phyloP scores from a whole-genome alignment of 202 grass and related monocot species.

The Miscanthus sacchariflorus region DNA sequence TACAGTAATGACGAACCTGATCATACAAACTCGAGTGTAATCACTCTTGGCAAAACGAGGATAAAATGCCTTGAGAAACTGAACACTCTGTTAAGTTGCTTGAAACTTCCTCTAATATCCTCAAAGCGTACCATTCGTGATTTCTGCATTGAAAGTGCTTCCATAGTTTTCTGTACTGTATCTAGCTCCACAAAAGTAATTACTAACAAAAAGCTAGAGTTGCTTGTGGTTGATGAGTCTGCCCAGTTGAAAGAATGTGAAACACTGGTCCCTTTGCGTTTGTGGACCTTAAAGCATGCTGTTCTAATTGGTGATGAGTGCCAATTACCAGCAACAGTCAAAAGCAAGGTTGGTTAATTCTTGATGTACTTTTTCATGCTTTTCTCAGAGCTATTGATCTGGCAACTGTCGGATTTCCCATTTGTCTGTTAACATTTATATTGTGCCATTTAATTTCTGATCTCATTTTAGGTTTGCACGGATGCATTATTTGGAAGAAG shows the following conservation, averaged over 20 bases:
- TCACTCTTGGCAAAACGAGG: conserved; percentile 45
- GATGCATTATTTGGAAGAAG: conserved; percentile 71
- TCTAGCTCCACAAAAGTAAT: conserved; percentile 58
- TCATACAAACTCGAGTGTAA: neutral
- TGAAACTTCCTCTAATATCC: conserved; percentile 60
- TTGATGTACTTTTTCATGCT: conserved; percentile 8
- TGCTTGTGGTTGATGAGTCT: conserved; percentile 70
- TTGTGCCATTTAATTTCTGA: conserved; percentile 12
- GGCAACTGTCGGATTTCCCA: neutral
- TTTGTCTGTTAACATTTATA: conserved; percentile 15
- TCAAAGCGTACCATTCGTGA: conserved; percentile 1
- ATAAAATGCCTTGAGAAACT: conserved; percentile 53
- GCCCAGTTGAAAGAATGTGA: conserved; percentile 74
- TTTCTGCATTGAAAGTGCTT: conserved; percentile 59
- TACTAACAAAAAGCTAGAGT: conserved; percentile 41
- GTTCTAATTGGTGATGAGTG: conserved; percentile 74
- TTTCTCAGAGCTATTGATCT: neutral
- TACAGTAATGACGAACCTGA: conserved; percentile 26
- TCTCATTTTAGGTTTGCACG: conserved; percentile 36
- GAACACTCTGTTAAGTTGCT: conserved; percentile 38
- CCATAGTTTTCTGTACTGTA: conserved; percentile 67
- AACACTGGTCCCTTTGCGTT: conserved; percentile 60
- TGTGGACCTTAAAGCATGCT: conserved; percentile 45
- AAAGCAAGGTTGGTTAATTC: conserved; percentile 66
- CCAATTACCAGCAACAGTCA: conserved; percentile 63